These are phyloP conservation scores for Rhododendron kiyosumense DNA, from an alignment of 148 eudicot genomes.

Conservation along the genomic window DNA sequence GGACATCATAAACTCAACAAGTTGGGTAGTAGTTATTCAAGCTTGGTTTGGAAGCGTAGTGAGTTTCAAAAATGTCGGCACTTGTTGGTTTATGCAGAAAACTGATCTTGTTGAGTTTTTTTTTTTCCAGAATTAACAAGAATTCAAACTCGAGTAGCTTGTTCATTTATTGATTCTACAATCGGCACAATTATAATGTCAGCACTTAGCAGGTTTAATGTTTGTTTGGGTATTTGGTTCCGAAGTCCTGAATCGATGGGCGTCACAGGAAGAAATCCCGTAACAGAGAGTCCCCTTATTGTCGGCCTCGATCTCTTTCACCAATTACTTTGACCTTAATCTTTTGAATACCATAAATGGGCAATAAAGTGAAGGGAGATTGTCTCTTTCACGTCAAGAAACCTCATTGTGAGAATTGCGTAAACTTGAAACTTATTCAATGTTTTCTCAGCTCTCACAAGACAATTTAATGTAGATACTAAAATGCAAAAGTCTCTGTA, in stretches of 20 bases:
- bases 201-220: background rate
- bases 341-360: background rate
- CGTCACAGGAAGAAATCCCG: background rate
- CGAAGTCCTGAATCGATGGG: background rate
- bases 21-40: background rate
- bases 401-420: background rate
- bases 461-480: background rate
- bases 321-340: background rate
- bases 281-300: background rate
- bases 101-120: too few species aligned
- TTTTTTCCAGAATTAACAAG: too few species aligned
- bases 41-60: background rate
- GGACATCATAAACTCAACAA: too few species aligned
- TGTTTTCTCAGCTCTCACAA: background rate
- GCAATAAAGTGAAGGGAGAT: background rate
- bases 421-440: slow-evolving; percentile 3
- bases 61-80: background rate
- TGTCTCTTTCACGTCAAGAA: slow-evolving; percentile 6
- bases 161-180: too few species aligned
- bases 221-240: background rate
- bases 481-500: background rate
- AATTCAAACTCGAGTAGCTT: too few species aligned
- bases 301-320: background rate
- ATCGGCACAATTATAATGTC: too few species aligned
- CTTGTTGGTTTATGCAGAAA: too few species aligned